A percentile compares a stretch with the other conserved stretches of the same genome.
phyloP scores from a whole-genome alignment of 1,284 basidiomycete species.

The Apiotrichum montevideense region DNA sequence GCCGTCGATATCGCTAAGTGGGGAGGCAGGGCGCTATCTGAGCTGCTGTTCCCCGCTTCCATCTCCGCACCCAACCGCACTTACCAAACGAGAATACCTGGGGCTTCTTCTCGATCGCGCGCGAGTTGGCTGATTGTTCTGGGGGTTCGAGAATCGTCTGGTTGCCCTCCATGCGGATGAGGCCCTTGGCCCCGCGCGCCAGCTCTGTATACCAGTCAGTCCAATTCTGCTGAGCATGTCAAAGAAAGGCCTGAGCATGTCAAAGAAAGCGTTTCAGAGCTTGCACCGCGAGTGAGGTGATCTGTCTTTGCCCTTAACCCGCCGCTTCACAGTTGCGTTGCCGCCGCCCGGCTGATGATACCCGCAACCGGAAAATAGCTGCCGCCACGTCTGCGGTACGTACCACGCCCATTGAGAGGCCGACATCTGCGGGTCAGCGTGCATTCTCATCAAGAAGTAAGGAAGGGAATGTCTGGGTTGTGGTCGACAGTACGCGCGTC shows the following conservation, averaged over 20 bases:
- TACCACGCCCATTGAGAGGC: conserved; percentile 86
- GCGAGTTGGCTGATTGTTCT: conserved; percentile 49
- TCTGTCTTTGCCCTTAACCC: too few species aligned
- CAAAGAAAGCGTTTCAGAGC: too few species aligned
- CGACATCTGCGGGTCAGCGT: conserved; percentile 59
- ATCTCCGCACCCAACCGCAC: conserved; percentile 4
- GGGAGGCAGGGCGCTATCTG: neutral
- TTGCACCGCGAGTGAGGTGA: too few species aligned
- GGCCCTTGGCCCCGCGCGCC: conserved; percentile 78
- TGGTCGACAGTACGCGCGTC: too few species aligned
- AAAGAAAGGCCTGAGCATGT: too few species aligned
- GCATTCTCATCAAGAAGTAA: conserved; percentile 10
- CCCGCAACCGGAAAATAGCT: too few species aligned
- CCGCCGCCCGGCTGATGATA: too few species aligned
- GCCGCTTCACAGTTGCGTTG: too few species aligned
- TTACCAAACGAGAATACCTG: conserved; percentile 74
- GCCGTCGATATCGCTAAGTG: neutral
- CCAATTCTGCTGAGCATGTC: too few species aligned
- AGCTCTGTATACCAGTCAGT: conserved; percentile 57
- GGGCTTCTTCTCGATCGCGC: conserved; percentile 77
- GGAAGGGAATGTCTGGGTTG: neutral
- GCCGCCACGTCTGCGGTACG: conserved; percentile 29
- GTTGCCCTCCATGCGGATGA: conserved; percentile 88
- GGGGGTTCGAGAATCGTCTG: conserved; percentile 86
- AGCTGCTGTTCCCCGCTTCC: neutral